phyloP scores from a whole-genome alignment of 495 filamentous ascomycete genomes.

The Hypoxylon trugodes region DNA sequence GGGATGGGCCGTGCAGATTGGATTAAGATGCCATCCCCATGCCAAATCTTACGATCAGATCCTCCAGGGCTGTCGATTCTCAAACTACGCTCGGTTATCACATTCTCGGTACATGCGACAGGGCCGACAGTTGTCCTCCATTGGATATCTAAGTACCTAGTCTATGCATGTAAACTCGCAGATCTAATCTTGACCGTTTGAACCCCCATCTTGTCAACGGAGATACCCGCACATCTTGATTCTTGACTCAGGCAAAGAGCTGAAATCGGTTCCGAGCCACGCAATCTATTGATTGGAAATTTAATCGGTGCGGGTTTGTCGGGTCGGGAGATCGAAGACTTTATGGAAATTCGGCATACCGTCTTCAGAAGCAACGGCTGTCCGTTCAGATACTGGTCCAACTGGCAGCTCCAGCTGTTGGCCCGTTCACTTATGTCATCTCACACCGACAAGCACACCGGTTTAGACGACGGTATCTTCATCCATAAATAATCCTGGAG shows the following conservation, averaged over 20 bases:
- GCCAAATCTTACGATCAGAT: neutral
- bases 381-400: no score
- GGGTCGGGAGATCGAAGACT: neutral
- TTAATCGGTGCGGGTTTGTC: neutral
- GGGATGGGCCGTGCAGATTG: conserved; percentile 7
- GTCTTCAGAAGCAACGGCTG: no score
- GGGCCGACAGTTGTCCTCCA: neutral
- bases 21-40: neutral
- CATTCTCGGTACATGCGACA: neutral
- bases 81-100: neutral
- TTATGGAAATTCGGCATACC: neutral
- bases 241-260: neutral
- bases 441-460: no score
- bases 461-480: no score
- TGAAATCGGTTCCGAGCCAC: neutral
- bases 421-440: no score
- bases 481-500: no score
- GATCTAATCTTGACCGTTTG: neutral
- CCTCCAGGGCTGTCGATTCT: neutral
- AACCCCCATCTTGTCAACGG: neutral
- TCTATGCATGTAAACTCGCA: neutral
- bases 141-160: no score
- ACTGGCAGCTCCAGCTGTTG: no score
- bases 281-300: neutral
- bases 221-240: neutral